phyloP scores from a whole-genome alignment of 768 basidiomycete species.

The Kwoniella pini region DNA sequence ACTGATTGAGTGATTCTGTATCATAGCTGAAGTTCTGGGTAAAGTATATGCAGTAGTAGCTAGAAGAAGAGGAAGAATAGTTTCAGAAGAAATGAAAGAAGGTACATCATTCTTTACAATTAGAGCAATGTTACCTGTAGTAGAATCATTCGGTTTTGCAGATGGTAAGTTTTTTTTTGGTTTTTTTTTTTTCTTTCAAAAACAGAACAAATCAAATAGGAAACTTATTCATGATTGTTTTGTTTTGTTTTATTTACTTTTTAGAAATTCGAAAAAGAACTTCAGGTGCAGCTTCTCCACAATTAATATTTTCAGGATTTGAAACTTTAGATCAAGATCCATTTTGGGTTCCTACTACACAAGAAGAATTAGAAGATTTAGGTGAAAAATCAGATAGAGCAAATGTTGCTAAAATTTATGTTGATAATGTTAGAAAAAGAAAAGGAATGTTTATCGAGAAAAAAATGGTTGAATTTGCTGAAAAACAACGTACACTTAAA shows the following conservation, averaged over 20 bases:
- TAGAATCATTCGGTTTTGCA: conserved; percentile 96
- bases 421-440: conserved; percentile 84
- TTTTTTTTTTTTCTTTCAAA: neutral
- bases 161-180: conserved; percentile 65
- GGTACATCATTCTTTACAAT: conserved; percentile 94
- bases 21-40: conserved; percentile 86
- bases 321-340: conserved; percentile 92
- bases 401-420: conserved; percentile 90
- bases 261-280: conserved; percentile 93
- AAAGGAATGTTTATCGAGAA: conserved; percentile 95
- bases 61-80: conserved; percentile 82
- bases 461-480: conserved; percentile 92
- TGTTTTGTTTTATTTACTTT: neutral
- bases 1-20: neutral
- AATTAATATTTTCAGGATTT: conserved; percentile 96
- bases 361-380: conserved; percentile 93
- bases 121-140: conserved; percentile 84
- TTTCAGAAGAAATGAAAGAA: conserved; percentile 98
- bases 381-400: conserved; percentile 92
- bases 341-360: conserved; percentile 97
- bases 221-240: no score
- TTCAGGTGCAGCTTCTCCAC: conserved; percentile 95
- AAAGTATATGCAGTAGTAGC: conserved; percentile 97
- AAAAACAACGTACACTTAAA: conserved; percentile 90
- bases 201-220: neutral